Conservation (phyloP, 2,329 filamentous ascomycete species). For the Clonostachys rosea region DNA sequence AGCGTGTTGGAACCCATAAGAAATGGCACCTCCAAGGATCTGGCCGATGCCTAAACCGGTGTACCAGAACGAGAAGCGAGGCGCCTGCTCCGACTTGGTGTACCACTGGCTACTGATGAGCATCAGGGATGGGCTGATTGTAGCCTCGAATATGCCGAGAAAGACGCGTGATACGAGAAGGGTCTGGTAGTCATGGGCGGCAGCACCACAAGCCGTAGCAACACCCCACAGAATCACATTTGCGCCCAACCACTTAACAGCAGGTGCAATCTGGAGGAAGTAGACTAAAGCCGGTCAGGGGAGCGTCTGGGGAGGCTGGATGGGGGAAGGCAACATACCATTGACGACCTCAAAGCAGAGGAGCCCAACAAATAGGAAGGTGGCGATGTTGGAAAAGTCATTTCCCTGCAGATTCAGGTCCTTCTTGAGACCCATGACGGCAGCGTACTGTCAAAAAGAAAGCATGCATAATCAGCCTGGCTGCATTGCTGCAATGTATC, state of each 20-base stretch:
- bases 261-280: constrained; percentile 55
- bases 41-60: constrained; percentile 54
- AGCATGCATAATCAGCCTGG: constrained; percentile 1
- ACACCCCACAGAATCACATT: constrained; percentile 58
- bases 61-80: constrained; percentile 58
- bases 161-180: constrained; percentile 52
- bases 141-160: constrained; percentile 56
- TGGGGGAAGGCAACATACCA: constrained; percentile 23
- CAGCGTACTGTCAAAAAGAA: constrained; percentile 46
- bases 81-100: constrained; percentile 56
- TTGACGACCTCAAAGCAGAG: constrained; percentile 56
- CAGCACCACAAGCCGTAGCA: constrained; percentile 47
- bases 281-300: constrained; percentile 28
- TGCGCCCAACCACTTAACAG: constrained; percentile 54
- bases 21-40: constrained; percentile 61
- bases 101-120: constrained; percentile 59
- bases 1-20: constrained; percentile 51
- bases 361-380: constrained; percentile 59
- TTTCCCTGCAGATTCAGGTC: constrained; percentile 51
- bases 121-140: constrained; percentile 55
- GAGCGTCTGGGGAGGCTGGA: too few species aligned
- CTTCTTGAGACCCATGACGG: constrained; percentile 57
- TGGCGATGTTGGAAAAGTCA: constrained; percentile 58
- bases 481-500: not conserved
- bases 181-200: constrained; percentile 44